Base-by-base conservation (phyloP, 2,329 filamentous ascomycete species). In the Uncinocarpus reesii region DNA sequence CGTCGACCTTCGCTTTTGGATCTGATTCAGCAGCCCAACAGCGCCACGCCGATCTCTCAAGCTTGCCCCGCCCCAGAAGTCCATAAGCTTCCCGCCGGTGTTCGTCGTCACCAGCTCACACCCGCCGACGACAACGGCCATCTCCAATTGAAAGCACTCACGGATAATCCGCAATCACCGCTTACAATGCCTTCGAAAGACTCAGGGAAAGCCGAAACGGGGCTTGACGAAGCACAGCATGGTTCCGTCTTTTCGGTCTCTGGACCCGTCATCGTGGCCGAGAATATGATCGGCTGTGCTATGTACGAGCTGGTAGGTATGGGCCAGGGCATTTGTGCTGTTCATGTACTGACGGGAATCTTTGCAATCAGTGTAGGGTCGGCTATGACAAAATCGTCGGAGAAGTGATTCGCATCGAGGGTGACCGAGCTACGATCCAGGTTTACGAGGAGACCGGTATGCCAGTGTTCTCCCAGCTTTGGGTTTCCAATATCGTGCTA, bases 361-460 rank as follows among this genome's bases (percentile, higher is more conserved):
- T 8, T 13, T 35, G 20, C 18, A 63, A 40, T 42, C 26, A 90
- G 86, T 89, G 93, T 67, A 84, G 79, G 73, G 90, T 98, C 60
- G 89, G 92, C 60, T 81, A 95, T 65, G 87, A 95, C 64, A 80
- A 84, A 65, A 81, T 98, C 52, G 84, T 94, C 54, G 92, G 92
- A 66, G 92, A 98, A 72, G 92, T 98, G 69, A 98, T 98, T 76
- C 85, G 92, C 67, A 93, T 98, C 72, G 92, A 86, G 62, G 83
- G 75, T 67, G 92, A 98, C 69, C 93, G 90, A 72, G 89, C 88
- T 59, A 95, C 89, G 42, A 93, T 98, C 59, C 92, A 98, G 73
- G 92, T 98, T 57, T 98, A 98, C 75, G 92, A 98, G 70, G 92
- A 98, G 73, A 98, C 92, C 59, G 87, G 88, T 93, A 77, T 53